phyloP scores from a whole-genome alignment of 148 eudicot species.

The Rhododendron kiyosumense region DNA sequence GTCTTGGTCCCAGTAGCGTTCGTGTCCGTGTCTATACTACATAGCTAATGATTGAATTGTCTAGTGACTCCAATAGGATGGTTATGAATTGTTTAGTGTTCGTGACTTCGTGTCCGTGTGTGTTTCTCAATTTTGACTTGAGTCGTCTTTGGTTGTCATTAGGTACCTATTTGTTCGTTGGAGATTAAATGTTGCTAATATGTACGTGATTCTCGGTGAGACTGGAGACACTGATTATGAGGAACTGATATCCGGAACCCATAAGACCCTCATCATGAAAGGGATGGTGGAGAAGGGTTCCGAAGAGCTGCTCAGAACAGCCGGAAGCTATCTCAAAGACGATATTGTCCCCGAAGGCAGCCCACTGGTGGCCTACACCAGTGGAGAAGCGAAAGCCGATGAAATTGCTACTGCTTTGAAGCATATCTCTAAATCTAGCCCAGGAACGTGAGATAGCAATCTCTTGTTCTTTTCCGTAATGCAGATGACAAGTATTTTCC shows the following conservation, averaged over 20 bases:
- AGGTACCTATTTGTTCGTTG: constrained; percentile 76
- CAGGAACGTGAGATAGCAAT: not conserved
- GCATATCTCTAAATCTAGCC: constrained; percentile 35
- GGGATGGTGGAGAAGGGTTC: constrained; percentile 57
- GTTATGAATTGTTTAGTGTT: too few relatives aligned
- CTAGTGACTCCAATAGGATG: not conserved
- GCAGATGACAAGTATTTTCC: not conserved
- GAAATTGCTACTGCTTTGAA: constrained; percentile 48
- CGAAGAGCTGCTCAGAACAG: constrained; percentile 48
- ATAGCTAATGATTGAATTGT: not conserved
- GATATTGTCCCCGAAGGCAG: constrained; percentile 61
- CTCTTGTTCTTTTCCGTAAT: not conserved
- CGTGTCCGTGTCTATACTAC: too few relatives aligned
- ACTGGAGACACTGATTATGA: constrained; percentile 76
- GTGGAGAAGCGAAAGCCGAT: constrained; percentile 29
- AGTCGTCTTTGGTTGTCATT: not conserved
- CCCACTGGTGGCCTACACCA: constrained; percentile 38
- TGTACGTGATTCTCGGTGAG: constrained; percentile 69
- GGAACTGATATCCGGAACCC: constrained; percentile 62
- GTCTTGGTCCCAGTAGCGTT: too few relatives aligned
- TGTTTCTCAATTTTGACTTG: not conserved
- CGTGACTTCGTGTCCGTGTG: too few relatives aligned
- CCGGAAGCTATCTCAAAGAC: constrained; percentile 53
- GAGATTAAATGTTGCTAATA: constrained; percentile 67
- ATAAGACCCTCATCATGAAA: constrained; percentile 61